Conservation (phyloP, 2,329 filamentous ascomycete genomes). For the Sporothrix schenckii region DNA sequence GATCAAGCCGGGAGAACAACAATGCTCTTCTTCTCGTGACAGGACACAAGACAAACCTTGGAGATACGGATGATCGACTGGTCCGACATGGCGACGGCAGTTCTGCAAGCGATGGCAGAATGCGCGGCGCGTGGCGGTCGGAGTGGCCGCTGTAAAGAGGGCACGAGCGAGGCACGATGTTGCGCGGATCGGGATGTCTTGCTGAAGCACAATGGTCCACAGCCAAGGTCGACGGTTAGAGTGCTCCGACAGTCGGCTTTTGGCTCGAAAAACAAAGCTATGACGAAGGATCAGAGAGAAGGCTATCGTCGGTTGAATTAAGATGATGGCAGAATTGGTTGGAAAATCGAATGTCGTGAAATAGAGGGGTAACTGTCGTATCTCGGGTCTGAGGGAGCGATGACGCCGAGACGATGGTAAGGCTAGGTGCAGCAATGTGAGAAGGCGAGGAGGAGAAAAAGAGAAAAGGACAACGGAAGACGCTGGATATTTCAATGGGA, state of each 20-base stretch:
- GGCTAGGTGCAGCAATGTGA: not conserved
- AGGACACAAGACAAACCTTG: conserved; percentile 16
- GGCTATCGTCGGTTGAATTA: not conserved
- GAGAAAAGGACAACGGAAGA: too few relatives aligned
- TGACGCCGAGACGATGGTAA: not conserved
- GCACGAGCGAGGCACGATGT: conserved; percentile 1
- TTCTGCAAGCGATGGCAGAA: conserved; percentile 20
- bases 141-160: not conserved
- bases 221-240: not conserved
- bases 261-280: not conserved
- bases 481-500: not conserved
- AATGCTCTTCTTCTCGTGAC: not conserved
- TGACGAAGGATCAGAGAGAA: not conserved
- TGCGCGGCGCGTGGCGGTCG: conserved; percentile 14
- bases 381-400: not conserved
- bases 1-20: not conserved
- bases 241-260: too few relatives aligned
- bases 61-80: conserved; percentile 48
- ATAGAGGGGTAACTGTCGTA: conserved; percentile 22
- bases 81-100: conserved; percentile 64
- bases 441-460: not conserved
- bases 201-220: not conserved
- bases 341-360: not conserved
- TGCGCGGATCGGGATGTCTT: not conserved
- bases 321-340: not conserved